Evolutionary conservation across 495 filamentous ascomycete genomes (phyloP).

Genomic region (Filosporella fistucella): DNA sequence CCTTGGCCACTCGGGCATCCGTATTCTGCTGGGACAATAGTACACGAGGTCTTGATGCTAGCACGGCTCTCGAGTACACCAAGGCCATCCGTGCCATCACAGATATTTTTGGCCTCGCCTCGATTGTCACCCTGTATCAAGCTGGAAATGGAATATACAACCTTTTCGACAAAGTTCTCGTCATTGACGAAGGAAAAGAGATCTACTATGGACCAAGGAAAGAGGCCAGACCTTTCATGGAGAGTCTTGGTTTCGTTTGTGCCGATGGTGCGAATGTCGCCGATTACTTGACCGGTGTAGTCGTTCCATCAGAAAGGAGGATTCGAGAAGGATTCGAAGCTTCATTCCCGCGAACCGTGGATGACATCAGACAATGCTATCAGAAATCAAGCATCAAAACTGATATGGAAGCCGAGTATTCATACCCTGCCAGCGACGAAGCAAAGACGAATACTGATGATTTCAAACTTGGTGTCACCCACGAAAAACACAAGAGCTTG

Average conservation of each 20-base stretch:
- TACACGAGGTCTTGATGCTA: conserved; percentile 79
- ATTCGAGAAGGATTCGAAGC: conserved; percentile 60
- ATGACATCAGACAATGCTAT: conserved; percentile 57
- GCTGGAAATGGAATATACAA: conserved; percentile 66
- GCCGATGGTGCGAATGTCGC: conserved; percentile 61
- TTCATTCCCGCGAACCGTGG: conserved; percentile 61
- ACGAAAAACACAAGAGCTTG: conserved; percentile 62
- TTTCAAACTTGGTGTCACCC: conserved; percentile 62
- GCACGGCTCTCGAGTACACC: conserved; percentile 68
- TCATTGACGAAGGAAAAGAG: conserved; percentile 63
- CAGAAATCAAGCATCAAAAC: conserved; percentile 15
- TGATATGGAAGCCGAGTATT: conserved; percentile 37
- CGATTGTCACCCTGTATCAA: conserved; percentile 60
- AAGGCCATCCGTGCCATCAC: conserved; percentile 44
- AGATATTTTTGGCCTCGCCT: conserved; percentile 38
- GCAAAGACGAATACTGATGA: conserved; percentile 41
- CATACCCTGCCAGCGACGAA: conserved; percentile 39
- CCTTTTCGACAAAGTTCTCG: conserved; percentile 56
- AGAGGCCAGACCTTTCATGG: conserved; percentile 64
- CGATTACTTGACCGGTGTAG: conserved; percentile 67
- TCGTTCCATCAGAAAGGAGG: conserved; percentile 55
- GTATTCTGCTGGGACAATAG: conserved; percentile 81
- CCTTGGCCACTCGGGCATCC: conserved; percentile 63
- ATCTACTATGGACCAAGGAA: conserved; percentile 61
- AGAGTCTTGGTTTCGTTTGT: conserved; percentile 63